phyloP scores from a whole-genome alignment of 2,329 filamentous ascomycete species.

The Fusarium domesticum region DNA sequence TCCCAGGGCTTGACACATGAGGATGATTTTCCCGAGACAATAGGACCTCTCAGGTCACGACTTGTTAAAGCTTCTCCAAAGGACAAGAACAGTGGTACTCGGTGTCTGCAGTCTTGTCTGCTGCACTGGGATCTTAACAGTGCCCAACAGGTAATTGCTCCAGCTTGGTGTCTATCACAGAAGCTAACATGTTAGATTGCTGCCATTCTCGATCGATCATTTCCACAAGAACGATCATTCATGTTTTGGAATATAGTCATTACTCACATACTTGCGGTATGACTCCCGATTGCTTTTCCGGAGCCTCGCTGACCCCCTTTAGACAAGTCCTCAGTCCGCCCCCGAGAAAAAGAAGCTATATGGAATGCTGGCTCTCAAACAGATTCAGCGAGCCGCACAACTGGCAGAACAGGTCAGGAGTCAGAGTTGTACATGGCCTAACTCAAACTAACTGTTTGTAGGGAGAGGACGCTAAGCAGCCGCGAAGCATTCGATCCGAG shows the following conservation, averaged over 20 bases:
- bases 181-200: constrained; percentile 45
- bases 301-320: constrained; percentile 5
- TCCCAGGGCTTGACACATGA: constrained; percentile 38
- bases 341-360: constrained; percentile 52
- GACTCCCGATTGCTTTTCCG: constrained; percentile 13
- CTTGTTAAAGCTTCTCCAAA: constrained; percentile 54
- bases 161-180: too few species aligned
- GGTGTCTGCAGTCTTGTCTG: constrained; percentile 52
- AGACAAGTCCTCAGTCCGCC: constrained; percentile 47
- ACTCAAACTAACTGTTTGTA: constrained; percentile 23
- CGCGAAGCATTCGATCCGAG: constrained; percentile 42
- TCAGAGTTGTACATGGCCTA: too few species aligned
- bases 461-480: constrained; percentile 22
- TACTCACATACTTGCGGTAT: constrained; percentile 52
- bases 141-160: constrained; percentile 51
- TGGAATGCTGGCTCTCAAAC: constrained; percentile 48
- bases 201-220: constrained; percentile 50
- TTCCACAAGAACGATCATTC: constrained; percentile 46
- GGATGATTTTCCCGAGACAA: constrained; percentile 43
- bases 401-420: constrained; percentile 45
- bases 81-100: constrained; percentile 40
- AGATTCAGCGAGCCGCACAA: constrained; percentile 50
- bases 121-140: constrained; percentile 54
- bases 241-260: constrained; percentile 56
- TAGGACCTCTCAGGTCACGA: constrained; percentile 49